phyloP scores from a whole-genome alignment of 2,329 filamentous ascomycete genomes.

The Diplodia seriata region DNA sequence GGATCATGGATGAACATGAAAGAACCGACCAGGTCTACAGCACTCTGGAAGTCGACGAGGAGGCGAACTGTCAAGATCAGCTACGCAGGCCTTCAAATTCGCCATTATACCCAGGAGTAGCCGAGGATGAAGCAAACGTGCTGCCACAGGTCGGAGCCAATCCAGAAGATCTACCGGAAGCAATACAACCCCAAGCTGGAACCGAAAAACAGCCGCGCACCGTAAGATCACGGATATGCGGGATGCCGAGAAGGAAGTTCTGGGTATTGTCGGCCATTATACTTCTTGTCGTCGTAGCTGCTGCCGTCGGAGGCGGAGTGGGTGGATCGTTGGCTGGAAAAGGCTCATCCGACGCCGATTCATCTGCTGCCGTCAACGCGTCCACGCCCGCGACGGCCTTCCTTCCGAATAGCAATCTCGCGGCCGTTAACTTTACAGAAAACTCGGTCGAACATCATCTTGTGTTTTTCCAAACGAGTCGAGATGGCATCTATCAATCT shows the following conservation, averaged over 20 bases:
- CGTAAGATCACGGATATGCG: not conserved
- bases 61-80: not conserved
- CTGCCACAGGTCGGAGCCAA: not conserved
- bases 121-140: not conserved
- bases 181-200: too few species aligned
- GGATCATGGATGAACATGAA: not conserved
- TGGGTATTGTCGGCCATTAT: not conserved
- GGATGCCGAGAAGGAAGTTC: not conserved
- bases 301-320: not conserved
- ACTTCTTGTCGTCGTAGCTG: not conserved
- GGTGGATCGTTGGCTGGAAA: not conserved
- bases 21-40: not conserved
- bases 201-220: too few species aligned
- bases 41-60: not conserved
- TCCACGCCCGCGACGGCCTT: not conserved
- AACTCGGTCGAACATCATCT: not conserved
- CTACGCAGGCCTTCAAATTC: not conserved
- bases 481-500: slow-evolving; percentile 11
- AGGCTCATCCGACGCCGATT: not conserved
- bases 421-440: not conserved
- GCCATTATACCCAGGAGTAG: not conserved
- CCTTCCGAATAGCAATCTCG: slow-evolving; percentile 6
- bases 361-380: not conserved
- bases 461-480: not conserved
- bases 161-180: slow-evolving; percentile 1